phyloP scores from a whole-genome alignment of 2,329 filamentous ascomycete genomes.

The Trichoderma aggressivum region DNA sequence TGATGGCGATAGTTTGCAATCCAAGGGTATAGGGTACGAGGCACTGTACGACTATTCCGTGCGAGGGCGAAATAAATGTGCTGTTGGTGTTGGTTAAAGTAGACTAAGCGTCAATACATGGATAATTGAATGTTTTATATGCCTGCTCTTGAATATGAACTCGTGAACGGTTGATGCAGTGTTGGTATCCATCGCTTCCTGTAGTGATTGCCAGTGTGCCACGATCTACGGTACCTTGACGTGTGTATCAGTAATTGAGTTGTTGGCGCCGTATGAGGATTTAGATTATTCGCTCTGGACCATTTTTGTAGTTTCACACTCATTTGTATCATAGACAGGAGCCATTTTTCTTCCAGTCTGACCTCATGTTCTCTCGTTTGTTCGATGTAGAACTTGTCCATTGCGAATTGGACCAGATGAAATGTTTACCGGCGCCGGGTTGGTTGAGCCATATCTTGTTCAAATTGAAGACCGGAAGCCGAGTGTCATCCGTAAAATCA shows the following conservation, averaged over 20 bases:
- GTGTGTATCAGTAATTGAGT: background rate
- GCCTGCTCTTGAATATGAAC: background rate
- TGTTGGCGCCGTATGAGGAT: background rate
- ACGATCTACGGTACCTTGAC: background rate
- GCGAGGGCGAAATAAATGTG: slow-evolving; percentile 58
- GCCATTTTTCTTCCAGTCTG: too few species aligned
- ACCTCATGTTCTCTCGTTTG: too few species aligned
- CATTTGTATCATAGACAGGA: background rate
- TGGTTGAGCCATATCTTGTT: background rate
- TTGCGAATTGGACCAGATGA: background rate
- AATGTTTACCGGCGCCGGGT: background rate
- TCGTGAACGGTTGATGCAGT: background rate
- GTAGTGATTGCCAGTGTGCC: background rate
- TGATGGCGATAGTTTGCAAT: background rate
- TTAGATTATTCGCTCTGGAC: background rate
- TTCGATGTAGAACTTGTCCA: background rate
- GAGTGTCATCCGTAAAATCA: background rate
- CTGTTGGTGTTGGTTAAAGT: background rate
- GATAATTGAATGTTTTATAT: background rate
- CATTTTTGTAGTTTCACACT: background rate
- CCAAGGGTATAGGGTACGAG: background rate
- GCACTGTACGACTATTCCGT: slow-evolving; percentile 19
- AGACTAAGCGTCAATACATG: background rate
- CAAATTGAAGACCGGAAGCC: background rate
- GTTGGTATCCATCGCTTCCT: background rate